A percentile compares a stretch with the other conserved stretches of the same genome.
These are phyloP conservation scores for Glycine soja DNA, from an alignment of 306 rosid species.

Conservation along the genomic window DNA sequence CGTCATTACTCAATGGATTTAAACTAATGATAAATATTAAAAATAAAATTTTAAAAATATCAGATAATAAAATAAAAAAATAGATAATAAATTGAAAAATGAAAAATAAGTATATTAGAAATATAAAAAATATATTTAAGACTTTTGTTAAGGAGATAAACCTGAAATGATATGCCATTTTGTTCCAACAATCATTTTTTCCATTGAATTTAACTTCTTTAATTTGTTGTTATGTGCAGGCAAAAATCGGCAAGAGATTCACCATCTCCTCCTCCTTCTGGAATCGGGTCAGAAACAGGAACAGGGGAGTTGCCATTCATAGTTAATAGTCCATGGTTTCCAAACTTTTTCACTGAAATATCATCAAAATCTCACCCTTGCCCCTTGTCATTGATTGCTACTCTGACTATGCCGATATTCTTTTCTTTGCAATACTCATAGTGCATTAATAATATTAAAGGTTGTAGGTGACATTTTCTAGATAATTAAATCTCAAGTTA, in stretches of 20 bases:
- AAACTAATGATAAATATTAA: too few relatives aligned
- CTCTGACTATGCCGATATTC: conserved; percentile 37
- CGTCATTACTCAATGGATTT: too few relatives aligned
- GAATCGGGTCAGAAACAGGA: conserved; percentile 15
- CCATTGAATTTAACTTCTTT: too few relatives aligned
- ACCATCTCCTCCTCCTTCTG: conserved; percentile 39
- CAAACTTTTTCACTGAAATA: conserved; percentile 52
- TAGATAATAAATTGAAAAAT: too few relatives aligned
- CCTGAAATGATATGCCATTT: neutral
- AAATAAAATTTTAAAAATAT: too few relatives aligned
- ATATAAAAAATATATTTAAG: too few relatives aligned
- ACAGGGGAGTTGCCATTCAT: conserved; percentile 47
- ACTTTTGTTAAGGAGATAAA: too few relatives aligned
- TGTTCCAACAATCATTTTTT: too few relatives aligned
- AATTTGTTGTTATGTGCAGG: conserved; percentile 51
- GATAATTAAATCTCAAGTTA: neutral
- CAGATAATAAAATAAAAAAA: too few relatives aligned
- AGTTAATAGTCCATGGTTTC: conserved; percentile 54
- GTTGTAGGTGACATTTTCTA: conserved; percentile 1
- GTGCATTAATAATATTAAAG: neutral
- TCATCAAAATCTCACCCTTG: conserved; percentile 51
- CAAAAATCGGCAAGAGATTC: conserved; percentile 66
- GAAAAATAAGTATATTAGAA: too few relatives aligned
- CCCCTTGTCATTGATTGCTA: conserved; percentile 22
- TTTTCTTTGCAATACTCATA: conserved; percentile 35